phyloP scores from a whole-genome alignment of 2,329 filamentous ascomycete genomes.

The Pseudocercospora macadamiae region DNA sequence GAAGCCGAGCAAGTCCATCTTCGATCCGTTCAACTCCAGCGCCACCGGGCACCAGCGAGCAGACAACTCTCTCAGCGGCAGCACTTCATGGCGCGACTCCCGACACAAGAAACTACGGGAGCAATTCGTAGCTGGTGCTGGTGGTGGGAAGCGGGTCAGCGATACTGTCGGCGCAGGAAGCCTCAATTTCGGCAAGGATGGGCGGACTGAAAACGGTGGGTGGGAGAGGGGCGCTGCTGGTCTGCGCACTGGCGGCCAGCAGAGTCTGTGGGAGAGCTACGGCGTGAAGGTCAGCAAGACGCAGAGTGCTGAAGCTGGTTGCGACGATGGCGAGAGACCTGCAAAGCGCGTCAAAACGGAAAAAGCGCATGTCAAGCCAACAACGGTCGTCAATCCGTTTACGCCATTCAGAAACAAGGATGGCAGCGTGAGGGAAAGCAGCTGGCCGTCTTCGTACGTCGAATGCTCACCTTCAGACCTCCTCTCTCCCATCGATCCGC shows the following conservation, averaged over 20 bases:
- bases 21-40: constrained; percentile 83
- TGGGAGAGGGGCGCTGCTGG: constrained; percentile 53
- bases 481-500: constrained; percentile 31
- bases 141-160: constrained; percentile 60
- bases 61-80: constrained; percentile 65
- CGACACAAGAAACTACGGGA: constrained; percentile 68
- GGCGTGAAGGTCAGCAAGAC: constrained; percentile 32
- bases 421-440: constrained; percentile 36
- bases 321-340: constrained; percentile 22
- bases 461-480: constrained; percentile 36
- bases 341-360: constrained; percentile 27
- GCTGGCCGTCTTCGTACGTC: constrained; percentile 32
- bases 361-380: constrained; percentile 19
- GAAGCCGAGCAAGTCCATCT: constrained; percentile 33
- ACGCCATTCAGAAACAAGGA: constrained; percentile 35
- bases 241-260: constrained; percentile 52
- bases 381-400: constrained; percentile 35
- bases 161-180: constrained; percentile 69
- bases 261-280: constrained; percentile 43
- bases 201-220: constrained; percentile 56
- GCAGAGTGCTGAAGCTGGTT: no score
- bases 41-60: constrained; percentile 81
- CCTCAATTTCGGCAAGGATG: constrained; percentile 56
- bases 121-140: constrained; percentile 66
- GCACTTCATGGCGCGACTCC: constrained; percentile 71